Evolutionary conservation across 768 basidiomycete species (phyloP).

Genomic region (Filobasidium floriforme): DNA sequence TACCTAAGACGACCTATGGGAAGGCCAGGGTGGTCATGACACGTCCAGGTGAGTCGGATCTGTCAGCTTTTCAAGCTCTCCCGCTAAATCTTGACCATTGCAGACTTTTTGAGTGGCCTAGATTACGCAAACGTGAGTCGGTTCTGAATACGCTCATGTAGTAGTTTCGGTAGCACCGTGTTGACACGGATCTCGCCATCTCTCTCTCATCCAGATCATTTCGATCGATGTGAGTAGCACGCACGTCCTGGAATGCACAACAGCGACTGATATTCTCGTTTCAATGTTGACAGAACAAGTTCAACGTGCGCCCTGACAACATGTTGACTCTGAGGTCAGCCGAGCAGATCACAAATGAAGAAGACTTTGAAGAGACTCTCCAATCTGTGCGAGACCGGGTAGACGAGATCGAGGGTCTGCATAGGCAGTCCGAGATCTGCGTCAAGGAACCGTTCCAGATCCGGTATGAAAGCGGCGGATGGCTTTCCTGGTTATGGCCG

Average conservation of each 20-base stretch:
- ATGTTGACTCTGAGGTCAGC: conserved; percentile 68
- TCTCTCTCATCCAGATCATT: conserved; percentile 52
- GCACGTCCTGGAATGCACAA: background rate
- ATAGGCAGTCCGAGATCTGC: conserved; percentile 42
- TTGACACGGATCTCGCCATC: background rate
- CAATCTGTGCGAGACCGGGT: conserved; percentile 66
- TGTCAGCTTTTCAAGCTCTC: conserved; percentile 53
- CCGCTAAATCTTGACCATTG: conserved; percentile 16
- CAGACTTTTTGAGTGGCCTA: conserved; percentile 65
- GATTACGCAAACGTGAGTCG: conserved; percentile 46
- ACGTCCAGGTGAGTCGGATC: conserved; percentile 56
- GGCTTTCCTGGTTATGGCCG: conserved; percentile 21
- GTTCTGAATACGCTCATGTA: conserved; percentile 8
- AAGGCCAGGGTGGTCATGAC: conserved; percentile 44
- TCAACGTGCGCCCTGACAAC: conserved; percentile 73
- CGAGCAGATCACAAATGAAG: conserved; percentile 60
- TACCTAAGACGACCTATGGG: conserved; percentile 22
- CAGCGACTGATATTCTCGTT: background rate
- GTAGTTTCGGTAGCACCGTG: no score
- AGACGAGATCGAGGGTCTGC: conserved; percentile 71
- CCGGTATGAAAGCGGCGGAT: conserved; percentile 27
- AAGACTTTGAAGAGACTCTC: conserved; percentile 71
- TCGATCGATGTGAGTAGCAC: conserved; percentile 60
- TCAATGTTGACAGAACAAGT: conserved; percentile 52
- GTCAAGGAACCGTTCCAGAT: conserved; percentile 44